These are phyloP conservation scores for Ailanthus altissimus DNA, from an alignment of 345 rosid species.

Conservation along the genomic window DNA sequence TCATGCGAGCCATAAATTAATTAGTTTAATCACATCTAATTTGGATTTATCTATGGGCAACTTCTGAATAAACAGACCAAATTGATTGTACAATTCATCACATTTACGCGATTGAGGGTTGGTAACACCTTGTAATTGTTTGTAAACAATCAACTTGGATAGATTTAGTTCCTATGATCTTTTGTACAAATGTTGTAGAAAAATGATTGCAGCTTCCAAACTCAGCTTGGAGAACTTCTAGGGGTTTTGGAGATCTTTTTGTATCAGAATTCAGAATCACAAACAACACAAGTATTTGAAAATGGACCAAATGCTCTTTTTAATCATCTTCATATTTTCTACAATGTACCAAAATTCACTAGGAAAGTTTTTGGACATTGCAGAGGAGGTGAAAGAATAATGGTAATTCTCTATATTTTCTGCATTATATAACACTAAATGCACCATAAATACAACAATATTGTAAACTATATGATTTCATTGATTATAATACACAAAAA, in stretches of 20 bases:
- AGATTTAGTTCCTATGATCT: too few species aligned
- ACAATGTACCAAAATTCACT: neutral
- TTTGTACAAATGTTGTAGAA: too few species aligned
- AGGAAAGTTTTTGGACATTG: neutral
- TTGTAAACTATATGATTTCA: neutral
- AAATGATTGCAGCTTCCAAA: too few species aligned
- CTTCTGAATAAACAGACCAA: neutral
- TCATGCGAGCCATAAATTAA: too few species aligned
- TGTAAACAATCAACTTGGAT: neutral
- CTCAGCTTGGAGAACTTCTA: too few species aligned
- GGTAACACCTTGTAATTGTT: neutral
- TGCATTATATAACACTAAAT: neutral
- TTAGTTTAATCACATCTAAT: too few species aligned
- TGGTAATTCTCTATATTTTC: neutral
- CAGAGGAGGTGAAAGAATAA: neutral
- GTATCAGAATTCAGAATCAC: too few species aligned
- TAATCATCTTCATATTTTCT: neutral
- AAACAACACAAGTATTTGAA: too few species aligned
- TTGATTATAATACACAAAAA: neutral
- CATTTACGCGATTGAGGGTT: neutral
- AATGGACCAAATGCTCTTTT: too few species aligned
- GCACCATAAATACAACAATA: neutral
- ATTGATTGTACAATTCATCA: neutral
- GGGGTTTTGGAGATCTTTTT: too few species aligned
- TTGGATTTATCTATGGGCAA: too few species aligned